A percentile compares a stretch with the other conserved stretches of the same genome.
Conservation (phyloP, 257 asterid species). For the Capsicum rhomboideum region DNA sequence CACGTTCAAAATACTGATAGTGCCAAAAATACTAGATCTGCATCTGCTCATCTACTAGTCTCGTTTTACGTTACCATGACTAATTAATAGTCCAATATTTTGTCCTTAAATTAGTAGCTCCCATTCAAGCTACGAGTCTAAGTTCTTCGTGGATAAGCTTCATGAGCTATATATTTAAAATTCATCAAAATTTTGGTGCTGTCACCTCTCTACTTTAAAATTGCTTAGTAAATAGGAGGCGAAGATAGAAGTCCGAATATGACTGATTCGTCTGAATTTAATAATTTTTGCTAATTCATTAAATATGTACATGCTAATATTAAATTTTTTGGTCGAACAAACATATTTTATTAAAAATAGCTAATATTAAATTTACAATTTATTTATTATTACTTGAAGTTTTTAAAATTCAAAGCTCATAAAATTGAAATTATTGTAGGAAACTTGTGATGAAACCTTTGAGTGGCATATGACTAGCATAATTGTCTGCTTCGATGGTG, state of each 20-base stretch:
- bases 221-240: neutral
- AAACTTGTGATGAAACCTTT: neutral
- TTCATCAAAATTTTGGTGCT: neutral
- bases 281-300: neutral
- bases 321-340: no score
- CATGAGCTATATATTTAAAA: neutral
- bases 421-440: neutral
- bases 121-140: no score
- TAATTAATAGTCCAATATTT: neutral
- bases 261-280: neutral
- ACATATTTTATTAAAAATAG: no score
- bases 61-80: neutral
- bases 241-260: neutral
- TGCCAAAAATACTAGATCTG: neutral
- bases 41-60: neutral
- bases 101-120: neutral
- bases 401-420: no score
- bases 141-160: neutral
- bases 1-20: neutral
- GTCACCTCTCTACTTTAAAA: neutral
- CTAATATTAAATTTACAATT: neutral
- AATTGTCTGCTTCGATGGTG: neutral
- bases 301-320: neutral
- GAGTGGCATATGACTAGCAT: neutral
- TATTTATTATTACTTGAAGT: no score